Evolutionary conservation across 225 moss, liverwort and hornwort species (phyloP).

Genomic region (Lunularia cruciata): DNA sequence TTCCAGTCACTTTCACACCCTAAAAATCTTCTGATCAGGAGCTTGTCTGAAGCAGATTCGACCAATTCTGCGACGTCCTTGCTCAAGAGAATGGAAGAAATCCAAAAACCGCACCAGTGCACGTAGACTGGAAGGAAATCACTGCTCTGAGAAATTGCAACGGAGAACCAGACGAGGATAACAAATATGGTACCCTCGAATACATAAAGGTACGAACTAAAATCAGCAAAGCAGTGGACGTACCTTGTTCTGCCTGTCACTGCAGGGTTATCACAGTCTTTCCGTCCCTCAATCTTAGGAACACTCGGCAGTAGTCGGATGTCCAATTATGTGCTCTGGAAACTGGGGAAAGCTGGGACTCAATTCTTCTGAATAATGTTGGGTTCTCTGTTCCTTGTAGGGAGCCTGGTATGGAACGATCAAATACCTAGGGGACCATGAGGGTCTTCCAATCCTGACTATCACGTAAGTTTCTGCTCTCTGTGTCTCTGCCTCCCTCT

Average conservation of each 20-base stretch:
- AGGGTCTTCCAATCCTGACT: conserved; percentile 41
- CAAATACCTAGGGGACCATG: conserved; percentile 41
- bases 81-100: conserved; percentile 59
- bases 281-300: no score
- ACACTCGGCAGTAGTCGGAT: no score
- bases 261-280: not conserved
- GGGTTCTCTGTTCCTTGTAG: conserved; percentile 15
- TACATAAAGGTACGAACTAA: conserved; percentile 10
- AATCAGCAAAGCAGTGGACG: not conserved
- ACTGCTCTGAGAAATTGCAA: conserved; percentile 5
- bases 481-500: not conserved
- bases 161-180: not conserved
- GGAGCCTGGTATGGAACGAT: conserved; percentile 44
- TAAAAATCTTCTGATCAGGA: not conserved
- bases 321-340: no score
- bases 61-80: conserved; percentile 67
- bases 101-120: conserved; percentile 13
- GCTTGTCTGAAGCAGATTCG: conserved; percentile 40
- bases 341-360: no score
- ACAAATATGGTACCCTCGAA: not conserved
- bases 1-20: no score
- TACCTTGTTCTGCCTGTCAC: not conserved
- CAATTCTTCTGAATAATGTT: not conserved
- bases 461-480: conserved; percentile 35
- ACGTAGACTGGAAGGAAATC: conserved; percentile 29